Evolutionary conservation across 108 stramenopile genomes (phyloP), one percentile per base, ranked within the genome.

Genomic region (Stephanodiscus minutulus): DNA sequence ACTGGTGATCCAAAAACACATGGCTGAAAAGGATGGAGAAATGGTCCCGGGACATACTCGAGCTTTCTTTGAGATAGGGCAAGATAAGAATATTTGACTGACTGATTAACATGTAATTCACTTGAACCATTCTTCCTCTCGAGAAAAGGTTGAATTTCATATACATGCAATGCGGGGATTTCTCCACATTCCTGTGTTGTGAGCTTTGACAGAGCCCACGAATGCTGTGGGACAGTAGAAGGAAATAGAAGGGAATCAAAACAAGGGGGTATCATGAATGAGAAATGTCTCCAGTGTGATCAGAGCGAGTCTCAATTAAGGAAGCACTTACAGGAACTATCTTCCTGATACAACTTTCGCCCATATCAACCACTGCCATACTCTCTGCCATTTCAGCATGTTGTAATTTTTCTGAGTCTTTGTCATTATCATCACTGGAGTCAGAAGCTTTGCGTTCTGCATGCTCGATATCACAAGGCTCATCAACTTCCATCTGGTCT

Each of bases 351-450:
- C 75, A 87, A 53, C 90, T 87, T 64, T 95, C 90, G 15, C 79
- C 72, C 91, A 95, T 91, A 44, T 90, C 89, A 35, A 95, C 94
- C 22, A 91, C 80, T 21, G 90, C 90, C 83, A 95, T 83, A 64
- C 91, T 85, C 71, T 82, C 69, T 33, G 87, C 88, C 64, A 72
- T 81, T 53, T 87, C 68, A 48, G 68, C 31, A 67, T 82, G 87
- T 5, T 74, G n/a, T 41, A 28, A 22, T 36, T 74, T 49, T 29
- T 56, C 35, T 24, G 66, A 27, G 48, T 79, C 64, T 36, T 67
- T 74, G 11, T 57, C 52, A 33, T 70, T 53, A 37, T 18, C 53
- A 11, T 55, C 66, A 28, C 52, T 52, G 8, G 12, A 64, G 52
- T 68, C 70, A 31, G 25, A 49, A 64, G 62, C 56, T 76, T 60